phyloP scores from a whole-genome alignment of 768 basidiomycete species.

The Mycena albidolilacea region DNA sequence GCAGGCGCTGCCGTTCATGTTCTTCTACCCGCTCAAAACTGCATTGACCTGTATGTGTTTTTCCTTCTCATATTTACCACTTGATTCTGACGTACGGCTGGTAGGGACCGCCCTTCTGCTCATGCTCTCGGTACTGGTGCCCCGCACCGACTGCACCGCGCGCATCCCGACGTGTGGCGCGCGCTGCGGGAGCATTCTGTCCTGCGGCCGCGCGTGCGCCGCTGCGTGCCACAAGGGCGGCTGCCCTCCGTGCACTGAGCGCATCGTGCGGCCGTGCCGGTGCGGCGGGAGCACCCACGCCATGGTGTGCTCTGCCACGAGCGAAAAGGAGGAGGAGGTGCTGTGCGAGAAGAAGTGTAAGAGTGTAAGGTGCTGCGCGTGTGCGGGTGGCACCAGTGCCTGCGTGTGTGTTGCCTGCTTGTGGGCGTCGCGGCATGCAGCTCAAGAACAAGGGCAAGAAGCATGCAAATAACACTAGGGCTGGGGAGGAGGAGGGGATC shows the following conservation, averaged over 20 bases:
- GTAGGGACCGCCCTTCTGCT: constrained; percentile 59
- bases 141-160: constrained; percentile 72
- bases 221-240: constrained; percentile 80
- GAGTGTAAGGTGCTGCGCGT: constrained; percentile 83
- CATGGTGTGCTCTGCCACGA: constrained; percentile 68
- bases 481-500: constrained; percentile 48
- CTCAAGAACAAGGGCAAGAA: constrained; percentile 78
- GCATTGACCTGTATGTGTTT: constrained; percentile 55
- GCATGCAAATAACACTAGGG: constrained; percentile 47
- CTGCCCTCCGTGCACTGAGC: constrained; percentile 85
- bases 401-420: constrained; percentile 90
- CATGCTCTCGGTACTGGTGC: constrained; percentile 53
- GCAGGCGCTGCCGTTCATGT: constrained; percentile 57
- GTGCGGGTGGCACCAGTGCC: constrained; percentile 92
- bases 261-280: constrained; percentile 84
- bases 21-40: constrained; percentile 63
- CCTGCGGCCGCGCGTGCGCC: constrained; percentile 84
- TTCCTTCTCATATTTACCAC: neutral
- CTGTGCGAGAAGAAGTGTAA: constrained; percentile 86
- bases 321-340: constrained; percentile 63
- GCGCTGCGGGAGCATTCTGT: constrained; percentile 74
- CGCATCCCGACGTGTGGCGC: constrained; percentile 87
- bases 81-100: neutral
- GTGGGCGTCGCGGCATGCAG: constrained; percentile 67
- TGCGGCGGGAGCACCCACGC: constrained; percentile 80